Conservation (phyloP, 306 rosid genomes). For the Quercus dentata region DNA sequence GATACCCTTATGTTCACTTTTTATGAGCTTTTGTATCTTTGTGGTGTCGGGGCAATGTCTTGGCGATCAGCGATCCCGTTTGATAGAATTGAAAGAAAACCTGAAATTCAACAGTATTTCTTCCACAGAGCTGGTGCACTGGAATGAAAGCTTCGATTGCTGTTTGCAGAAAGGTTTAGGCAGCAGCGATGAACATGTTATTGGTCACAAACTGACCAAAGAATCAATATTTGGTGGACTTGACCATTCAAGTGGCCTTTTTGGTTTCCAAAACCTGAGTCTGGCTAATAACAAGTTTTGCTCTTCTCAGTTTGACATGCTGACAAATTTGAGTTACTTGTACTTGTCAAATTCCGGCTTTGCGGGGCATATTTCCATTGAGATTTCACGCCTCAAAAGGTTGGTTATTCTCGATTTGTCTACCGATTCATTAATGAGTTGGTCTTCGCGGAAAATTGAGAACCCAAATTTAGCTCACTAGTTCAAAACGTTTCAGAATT, state of each 20-base stretch:
- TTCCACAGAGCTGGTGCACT: background rate
- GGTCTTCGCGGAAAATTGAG: conserved; percentile 20
- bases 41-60: background rate
- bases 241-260: background rate
- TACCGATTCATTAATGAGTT: background rate
- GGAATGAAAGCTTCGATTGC: background rate
- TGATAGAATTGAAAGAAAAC: background rate
- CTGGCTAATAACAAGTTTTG: background rate
- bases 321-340: background rate
- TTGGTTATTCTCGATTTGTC: background rate
- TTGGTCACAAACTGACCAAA: background rate
- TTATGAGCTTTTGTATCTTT: background rate
- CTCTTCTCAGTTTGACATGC: background rate
- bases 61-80: background rate
- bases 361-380: background rate
- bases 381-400: background rate
- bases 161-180: conserved; percentile 10
- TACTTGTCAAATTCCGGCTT: background rate
- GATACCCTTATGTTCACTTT: background rate
- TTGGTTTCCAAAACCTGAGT: background rate
- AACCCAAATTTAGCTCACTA: conserved; percentile 14
- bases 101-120: background rate
- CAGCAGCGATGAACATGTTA: background rate
- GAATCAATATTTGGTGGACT: background rate
- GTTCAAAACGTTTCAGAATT: conserved; percentile 32